phyloP scores from a whole-genome alignment of 73 alveolate species.

The Tetrahymena borealis region DNA sequence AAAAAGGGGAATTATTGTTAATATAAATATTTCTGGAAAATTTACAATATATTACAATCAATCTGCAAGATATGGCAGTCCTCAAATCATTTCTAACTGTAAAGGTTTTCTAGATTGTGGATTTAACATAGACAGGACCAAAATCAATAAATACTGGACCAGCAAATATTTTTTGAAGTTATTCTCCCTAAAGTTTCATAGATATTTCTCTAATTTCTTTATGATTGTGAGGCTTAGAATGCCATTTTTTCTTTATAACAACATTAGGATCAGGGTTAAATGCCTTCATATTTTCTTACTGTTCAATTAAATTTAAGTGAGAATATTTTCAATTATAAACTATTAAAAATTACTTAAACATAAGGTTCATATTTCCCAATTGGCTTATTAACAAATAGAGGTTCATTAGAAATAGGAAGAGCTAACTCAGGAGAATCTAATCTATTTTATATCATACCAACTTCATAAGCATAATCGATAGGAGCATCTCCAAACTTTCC shows the following conservation, averaged over 20 bases:
- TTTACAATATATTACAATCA: conserved; percentile 42
- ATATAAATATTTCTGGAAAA: neutral
- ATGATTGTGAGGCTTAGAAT: conserved; percentile 83
- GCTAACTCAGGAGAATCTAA: conserved; percentile 60
- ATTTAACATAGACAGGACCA: conserved; percentile 84
- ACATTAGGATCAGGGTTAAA: conserved; percentile 49
- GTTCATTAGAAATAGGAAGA: conserved; percentile 72
- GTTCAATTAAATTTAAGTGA: neutral
- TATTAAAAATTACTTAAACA: too few relatives aligned
- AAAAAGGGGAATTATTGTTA: neutral
- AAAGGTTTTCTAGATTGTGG: conserved; percentile 77
- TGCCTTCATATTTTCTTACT: conserved; percentile 25
- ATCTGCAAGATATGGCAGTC: conserved; percentile 76
- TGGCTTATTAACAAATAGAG: conserved; percentile 88
- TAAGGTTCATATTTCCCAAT: conserved; percentile 88
- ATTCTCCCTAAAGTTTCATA: conserved; percentile 79
- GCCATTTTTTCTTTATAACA: conserved; percentile 57
- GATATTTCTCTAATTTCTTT: conserved; percentile 89
- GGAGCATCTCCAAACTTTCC: conserved; percentile 48
- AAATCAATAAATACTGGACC: conserved; percentile 82
- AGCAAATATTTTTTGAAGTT: conserved; percentile 80
- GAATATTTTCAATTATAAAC: neutral
- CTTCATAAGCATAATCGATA: conserved; percentile 41
- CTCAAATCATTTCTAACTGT: conserved; percentile 86
- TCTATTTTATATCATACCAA: conserved; percentile 49